These are phyloP conservation scores for Leishmania aethiopica DNA, from an alignment of 208 protist genomes.

Conservation along the genomic window DNA sequence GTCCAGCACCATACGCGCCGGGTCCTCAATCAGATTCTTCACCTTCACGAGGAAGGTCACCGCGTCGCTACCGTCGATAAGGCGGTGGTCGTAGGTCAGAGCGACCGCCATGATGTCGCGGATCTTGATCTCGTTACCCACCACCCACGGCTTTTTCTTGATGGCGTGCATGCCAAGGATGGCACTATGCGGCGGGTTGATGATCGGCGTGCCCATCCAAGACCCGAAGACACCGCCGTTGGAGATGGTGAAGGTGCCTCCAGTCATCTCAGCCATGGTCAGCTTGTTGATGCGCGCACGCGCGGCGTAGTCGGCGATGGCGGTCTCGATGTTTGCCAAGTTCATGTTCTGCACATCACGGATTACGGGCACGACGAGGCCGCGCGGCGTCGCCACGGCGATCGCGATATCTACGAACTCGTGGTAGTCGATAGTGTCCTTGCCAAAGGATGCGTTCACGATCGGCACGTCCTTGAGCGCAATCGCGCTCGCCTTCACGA, in stretches of 20 bases:
- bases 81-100: slow-evolving; percentile 99
- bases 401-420: slow-evolving; percentile 98
- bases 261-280: slow-evolving; percentile 97
- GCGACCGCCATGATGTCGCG: slow-evolving; percentile 99
- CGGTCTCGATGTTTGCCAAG: slow-evolving; percentile 97
- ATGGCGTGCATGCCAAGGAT: slow-evolving; percentile 99
- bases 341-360: slow-evolving; percentile 95
- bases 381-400: slow-evolving; percentile 97
- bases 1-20: slow-evolving; percentile 94
- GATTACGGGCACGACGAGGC: slow-evolving; percentile 98
- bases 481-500: slow-evolving; percentile 96
- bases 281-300: slow-evolving; percentile 93
- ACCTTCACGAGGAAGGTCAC: slow-evolving; percentile 98
- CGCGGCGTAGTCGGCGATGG: slow-evolving; percentile 92
- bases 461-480: slow-evolving; percentile 96
- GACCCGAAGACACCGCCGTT: slow-evolving; percentile 99
- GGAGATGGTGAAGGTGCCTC: slow-evolving; percentile 99
- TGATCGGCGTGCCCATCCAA: slow-evolving; percentile 99
- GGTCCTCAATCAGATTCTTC: slow-evolving; percentile 97
- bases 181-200: slow-evolving; percentile 98
- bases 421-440: slow-evolving; percentile 97
- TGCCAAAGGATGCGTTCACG: slow-evolving; percentile 97
- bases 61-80: slow-evolving; percentile 98
- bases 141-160: slow-evolving; percentile 96
- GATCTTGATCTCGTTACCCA: slow-evolving; percentile 91